Evolutionary conservation across 257 asterid species (phyloP).

Genomic region (Nicotiana knightiana): DNA sequence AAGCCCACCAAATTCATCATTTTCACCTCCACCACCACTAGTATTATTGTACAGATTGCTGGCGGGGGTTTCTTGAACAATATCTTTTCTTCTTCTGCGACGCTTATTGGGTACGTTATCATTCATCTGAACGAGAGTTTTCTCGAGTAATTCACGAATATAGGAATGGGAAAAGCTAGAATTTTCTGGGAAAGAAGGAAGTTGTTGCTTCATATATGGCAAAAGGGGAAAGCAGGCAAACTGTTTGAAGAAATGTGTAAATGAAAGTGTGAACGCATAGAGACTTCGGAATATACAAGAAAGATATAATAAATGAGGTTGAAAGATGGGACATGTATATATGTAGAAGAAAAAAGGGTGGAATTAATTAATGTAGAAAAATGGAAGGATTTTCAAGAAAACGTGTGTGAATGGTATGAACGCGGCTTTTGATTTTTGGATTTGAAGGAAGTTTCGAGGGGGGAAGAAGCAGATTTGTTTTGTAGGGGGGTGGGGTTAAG

Average conservation of each 20-base stretch:
- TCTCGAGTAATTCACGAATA: background rate
- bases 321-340: slow-evolving; percentile 10
- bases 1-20: slow-evolving; percentile 8
- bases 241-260: slow-evolving; percentile 42
- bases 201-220: slow-evolving; percentile 11
- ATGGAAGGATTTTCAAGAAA: slow-evolving; percentile 16
- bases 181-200: background rate
- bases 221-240: slow-evolving; percentile 15
- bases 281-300: slow-evolving; percentile 18
- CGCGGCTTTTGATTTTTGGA: slow-evolving; percentile 26
- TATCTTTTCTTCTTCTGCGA: slow-evolving; percentile 23
- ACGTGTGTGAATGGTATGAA: slow-evolving; percentile 49
- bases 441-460: slow-evolving; percentile 33
- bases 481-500: background rate
- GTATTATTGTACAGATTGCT: background rate
- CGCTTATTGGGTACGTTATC: slow-evolving; percentile 41
- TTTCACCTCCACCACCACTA: background rate
- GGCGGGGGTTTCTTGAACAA: background rate
- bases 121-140: slow-evolving; percentile 34
- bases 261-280: slow-evolving; percentile 40
- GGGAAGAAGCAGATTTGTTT: background rate
- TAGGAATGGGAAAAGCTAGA: slow-evolving; percentile 8
- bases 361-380: background rate
- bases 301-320: slow-evolving; percentile 15
- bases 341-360: background rate